Percentiles rank a stretch among this genome's conserved stretches.
Conservation (phyloP, 139 green algal genomes). For the Chlamydomonas sphaeroides region DNA sequence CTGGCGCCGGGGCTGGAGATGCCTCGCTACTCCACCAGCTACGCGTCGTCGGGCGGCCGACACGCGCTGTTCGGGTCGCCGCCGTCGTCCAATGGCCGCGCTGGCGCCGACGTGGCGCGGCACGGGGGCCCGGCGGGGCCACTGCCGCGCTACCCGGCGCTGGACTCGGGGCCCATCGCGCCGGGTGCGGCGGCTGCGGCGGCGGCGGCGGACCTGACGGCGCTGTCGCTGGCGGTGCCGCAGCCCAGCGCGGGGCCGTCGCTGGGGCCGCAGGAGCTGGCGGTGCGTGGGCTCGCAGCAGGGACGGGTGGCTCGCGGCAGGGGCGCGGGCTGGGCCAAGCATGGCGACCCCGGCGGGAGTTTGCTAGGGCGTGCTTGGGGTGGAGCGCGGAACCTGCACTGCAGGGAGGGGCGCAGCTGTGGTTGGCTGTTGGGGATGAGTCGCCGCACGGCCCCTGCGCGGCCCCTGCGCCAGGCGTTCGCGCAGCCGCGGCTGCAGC, state of each 20-base stretch:
- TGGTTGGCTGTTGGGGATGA: no score
- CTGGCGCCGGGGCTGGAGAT: neutral
- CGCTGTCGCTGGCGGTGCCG: conserved; percentile 24
- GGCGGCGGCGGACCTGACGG: neutral
- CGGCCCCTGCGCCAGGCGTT: no score
- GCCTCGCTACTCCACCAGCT: neutral
- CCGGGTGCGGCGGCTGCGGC: conserved; percentile 3
- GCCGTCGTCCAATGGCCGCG: neutral
- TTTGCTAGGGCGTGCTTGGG: no score
- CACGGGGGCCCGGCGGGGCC: conserved; percentile 22
- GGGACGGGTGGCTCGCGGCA: no score
- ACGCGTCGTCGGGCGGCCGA: conserved; percentile 36
- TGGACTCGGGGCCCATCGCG: conserved; percentile 50
- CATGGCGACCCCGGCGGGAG: no score
- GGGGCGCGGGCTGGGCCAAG: no score
- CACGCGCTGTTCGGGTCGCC: conserved; percentile 60
- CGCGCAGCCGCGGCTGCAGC: no score
- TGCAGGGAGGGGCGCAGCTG: no score
- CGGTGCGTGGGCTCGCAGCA: no score
- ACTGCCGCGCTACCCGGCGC: conserved; percentile 57
- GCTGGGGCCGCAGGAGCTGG: conserved; percentile 79
- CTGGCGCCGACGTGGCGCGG: conserved; percentile 43
- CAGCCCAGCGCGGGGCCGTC: conserved; percentile 53
- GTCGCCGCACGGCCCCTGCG: no score
- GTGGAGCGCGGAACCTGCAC: no score